Percentiles rank a stretch among this genome's conserved stretches.
phyloP scores from a whole-genome alignment of 1,284 basidiomycete species.

The Apiotrichum mycotoxinovorans region DNA sequence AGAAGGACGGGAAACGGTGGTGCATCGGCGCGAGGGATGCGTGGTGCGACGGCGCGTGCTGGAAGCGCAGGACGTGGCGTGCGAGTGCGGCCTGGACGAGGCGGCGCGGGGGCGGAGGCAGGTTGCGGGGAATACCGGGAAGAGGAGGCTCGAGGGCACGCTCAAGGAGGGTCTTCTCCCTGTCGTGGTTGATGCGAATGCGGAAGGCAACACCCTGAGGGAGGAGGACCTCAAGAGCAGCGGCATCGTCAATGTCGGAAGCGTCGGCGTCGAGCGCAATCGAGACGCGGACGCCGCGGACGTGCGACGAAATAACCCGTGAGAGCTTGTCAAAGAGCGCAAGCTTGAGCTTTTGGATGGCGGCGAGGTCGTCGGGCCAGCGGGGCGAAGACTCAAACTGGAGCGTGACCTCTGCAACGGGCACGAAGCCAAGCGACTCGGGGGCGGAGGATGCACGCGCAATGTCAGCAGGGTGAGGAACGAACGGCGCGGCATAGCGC shows the following conservation, averaged over 20 bases:
- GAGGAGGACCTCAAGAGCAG: conserved; percentile 72
- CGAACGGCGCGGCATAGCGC: conserved; percentile 78
- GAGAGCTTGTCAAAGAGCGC: conserved; percentile 83
- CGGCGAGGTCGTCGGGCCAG: conserved; percentile 93
- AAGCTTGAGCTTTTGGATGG: conserved; percentile 92
- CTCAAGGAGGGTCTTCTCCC: conserved; percentile 76
- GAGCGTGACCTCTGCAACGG: conserved; percentile 68
- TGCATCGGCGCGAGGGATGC: conserved; percentile 73
- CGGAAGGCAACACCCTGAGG: conserved; percentile 83
- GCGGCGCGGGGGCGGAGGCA: conserved; percentile 47
- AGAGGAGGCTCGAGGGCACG: conserved; percentile 56
- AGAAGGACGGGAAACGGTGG: conserved; percentile 74
- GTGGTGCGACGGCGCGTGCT: conserved; percentile 79
- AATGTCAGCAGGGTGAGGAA: conserved; percentile 60
- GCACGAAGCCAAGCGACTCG: conserved; percentile 61
- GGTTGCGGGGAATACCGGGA: conserved; percentile 28
- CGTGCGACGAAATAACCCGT: conserved; percentile 58
- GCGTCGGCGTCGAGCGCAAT: conserved; percentile 59
- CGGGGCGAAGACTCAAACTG: conserved; percentile 86
- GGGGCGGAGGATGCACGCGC: conserved; percentile 50
- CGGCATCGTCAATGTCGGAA: conserved; percentile 66
- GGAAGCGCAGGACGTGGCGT: conserved; percentile 66
- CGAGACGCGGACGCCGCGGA: conserved; percentile 53
- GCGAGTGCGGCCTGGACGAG: conserved; percentile 60
- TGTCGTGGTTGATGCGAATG: conserved; percentile 79